These are phyloP conservation scores for Clitoria ternatea DNA, from an alignment of 306 rosid genomes.

Conservation along the genomic window DNA sequence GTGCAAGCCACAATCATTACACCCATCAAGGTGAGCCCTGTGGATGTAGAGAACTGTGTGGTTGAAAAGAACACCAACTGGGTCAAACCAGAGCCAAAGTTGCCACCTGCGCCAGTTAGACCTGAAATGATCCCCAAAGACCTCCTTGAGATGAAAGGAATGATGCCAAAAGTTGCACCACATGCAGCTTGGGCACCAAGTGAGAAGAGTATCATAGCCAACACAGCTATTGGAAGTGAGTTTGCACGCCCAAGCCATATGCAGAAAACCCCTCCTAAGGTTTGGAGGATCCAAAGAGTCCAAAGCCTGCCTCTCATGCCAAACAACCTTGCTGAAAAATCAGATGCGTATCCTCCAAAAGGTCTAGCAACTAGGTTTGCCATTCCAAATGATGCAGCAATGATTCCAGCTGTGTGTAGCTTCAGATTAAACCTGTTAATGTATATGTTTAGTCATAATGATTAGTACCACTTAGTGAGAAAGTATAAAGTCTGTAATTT, in stretches of 20 bases:
- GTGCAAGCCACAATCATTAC: slow-evolving; percentile 73
- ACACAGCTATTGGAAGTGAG: slow-evolving; percentile 54
- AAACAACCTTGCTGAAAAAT: slow-evolving; percentile 47
- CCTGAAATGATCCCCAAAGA: slow-evolving; percentile 81
- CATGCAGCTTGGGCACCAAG: slow-evolving; percentile 93
- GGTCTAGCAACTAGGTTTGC: slow-evolving; percentile 84
- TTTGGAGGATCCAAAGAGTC: slow-evolving; percentile 81
- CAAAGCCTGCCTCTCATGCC: slow-evolving; percentile 93
- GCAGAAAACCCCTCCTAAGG: slow-evolving; percentile 73
- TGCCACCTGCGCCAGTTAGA: slow-evolving; percentile 82
- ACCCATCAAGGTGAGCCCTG: slow-evolving; percentile 72
- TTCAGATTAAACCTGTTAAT: slow-evolving; percentile 40
- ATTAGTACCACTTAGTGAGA: background rate
- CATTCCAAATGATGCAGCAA: slow-evolving; percentile 91
- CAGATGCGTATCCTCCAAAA: slow-evolving; percentile 73
- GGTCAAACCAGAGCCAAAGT: slow-evolving; percentile 82
- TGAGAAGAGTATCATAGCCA: slow-evolving; percentile 83
- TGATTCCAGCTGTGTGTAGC: slow-evolving; percentile 83
- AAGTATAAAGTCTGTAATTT: background rate
- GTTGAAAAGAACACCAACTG: slow-evolving; percentile 74
- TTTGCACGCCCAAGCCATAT: slow-evolving; percentile 81
- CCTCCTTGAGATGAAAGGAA: slow-evolving; percentile 79
- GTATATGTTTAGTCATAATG: background rate
- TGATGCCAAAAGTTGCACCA: slow-evolving; percentile 82
- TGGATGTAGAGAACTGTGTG: slow-evolving; percentile 40